phyloP scores from a whole-genome alignment of 345 rosid species.

The Eucalyptus pauciflora region DNA sequence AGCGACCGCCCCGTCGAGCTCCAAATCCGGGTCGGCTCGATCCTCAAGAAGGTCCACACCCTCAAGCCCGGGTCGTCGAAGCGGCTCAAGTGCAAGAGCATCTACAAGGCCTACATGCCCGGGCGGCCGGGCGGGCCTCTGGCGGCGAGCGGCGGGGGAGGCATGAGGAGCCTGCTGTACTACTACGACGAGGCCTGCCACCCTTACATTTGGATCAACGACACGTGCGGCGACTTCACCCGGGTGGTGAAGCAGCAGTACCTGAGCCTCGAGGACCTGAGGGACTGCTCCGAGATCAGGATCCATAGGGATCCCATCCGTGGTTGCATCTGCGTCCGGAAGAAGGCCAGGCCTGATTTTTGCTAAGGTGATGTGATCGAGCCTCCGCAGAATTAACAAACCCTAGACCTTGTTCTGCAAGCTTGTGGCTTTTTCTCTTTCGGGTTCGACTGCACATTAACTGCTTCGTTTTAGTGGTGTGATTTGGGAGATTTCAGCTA shows the following conservation, averaged over 20 bases:
- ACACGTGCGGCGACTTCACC: constrained; percentile 50
- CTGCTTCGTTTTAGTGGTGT: neutral
- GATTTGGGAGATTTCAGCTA: neutral
- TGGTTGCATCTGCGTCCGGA: constrained; percentile 65
- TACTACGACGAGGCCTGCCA: constrained; percentile 64
- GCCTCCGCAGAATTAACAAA: neutral
- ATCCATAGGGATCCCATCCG: constrained; percentile 55
- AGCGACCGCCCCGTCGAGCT: constrained; percentile 67
- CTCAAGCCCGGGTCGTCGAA: constrained; percentile 80
- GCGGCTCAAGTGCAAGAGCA: constrained; percentile 58
- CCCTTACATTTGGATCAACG: constrained; percentile 86
- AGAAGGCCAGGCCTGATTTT: constrained; percentile 63
- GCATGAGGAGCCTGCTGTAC: constrained; percentile 53
- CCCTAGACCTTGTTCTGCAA: neutral
- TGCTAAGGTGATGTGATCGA: constrained; percentile 13
- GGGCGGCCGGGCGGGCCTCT: neutral
- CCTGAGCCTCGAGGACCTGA: constrained; percentile 69
- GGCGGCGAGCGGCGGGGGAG: constrained; percentile 1
- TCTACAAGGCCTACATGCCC: constrained; percentile 67
- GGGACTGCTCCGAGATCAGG: constrained; percentile 75
- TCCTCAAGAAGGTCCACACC: constrained; percentile 66
- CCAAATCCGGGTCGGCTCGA: constrained; percentile 75
- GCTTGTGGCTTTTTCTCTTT: neutral
- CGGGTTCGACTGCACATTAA: neutral
- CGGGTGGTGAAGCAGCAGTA: constrained; percentile 92